These are phyloP conservation scores for Trichosporon sp. DNA, from an alignment of 1,284 basidiomycete genomes.

Conservation along the genomic window DNA sequence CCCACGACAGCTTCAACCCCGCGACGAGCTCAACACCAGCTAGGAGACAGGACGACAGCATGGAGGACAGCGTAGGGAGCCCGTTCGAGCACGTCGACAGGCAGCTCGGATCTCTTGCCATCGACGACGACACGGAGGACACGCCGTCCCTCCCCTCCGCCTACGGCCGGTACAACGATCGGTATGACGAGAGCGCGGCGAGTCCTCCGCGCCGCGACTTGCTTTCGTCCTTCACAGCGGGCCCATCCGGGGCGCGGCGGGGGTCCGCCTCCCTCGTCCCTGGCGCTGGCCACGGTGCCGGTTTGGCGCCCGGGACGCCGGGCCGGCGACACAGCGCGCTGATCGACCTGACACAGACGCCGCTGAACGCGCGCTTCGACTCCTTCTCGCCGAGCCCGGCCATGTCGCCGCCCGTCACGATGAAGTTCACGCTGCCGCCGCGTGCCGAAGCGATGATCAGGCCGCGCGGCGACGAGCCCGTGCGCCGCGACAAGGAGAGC, in stretches of 20 bases:
- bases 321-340: constrained; percentile 4
- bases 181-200: background rate
- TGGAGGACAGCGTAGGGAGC: constrained; percentile 66
- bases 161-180: constrained; percentile 1
- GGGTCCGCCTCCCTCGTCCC: background rate
- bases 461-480: background rate
- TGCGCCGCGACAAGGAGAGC: background rate
- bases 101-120: constrained; percentile 54
- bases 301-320: background rate
- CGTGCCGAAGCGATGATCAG: constrained; percentile 52
- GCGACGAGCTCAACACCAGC: constrained; percentile 40
- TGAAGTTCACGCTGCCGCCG: constrained; percentile 73
- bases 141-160: constrained; percentile 36
- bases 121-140: constrained; percentile 39
- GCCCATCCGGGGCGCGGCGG: background rate
- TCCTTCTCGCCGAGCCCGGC: constrained; percentile 46
- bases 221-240: background rate
- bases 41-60: constrained; percentile 50
- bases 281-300: too few relatives aligned
- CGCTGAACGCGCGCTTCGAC: constrained; percentile 51
- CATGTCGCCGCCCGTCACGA: constrained; percentile 80
- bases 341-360: constrained; percentile 61
- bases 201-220: constrained; percentile 6
- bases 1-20: constrained; percentile 17
- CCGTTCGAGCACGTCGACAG: constrained; percentile 69